A percentile compares a stretch with the other conserved stretches of the same genome.
Evolutionary conservation across 73 alveolate species (phyloP).

Genomic region (Paramecium octaurelia): DNA sequence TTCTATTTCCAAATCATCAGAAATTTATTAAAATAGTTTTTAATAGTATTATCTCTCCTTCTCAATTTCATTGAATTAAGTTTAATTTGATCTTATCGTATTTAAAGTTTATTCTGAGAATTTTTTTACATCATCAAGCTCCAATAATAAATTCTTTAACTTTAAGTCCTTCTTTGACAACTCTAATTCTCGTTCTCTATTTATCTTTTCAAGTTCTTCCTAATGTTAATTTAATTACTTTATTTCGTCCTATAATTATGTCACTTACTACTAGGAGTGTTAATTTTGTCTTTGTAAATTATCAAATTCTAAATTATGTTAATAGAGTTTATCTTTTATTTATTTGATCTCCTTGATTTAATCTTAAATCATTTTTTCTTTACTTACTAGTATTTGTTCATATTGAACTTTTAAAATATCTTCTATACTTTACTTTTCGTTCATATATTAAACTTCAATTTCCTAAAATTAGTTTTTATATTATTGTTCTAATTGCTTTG

Average conservation of each 20-base stretch:
- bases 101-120: conserved; percentile 17
- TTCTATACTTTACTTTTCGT: not conserved
- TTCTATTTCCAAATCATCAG: not conserved
- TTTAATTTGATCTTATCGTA: not conserved
- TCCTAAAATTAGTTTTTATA: not conserved
- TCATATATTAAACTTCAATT: not conserved
- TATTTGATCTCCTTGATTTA: not conserved
- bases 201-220: not conserved
- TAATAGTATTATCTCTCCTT: not conserved
- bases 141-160: not conserved
- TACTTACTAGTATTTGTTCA: not conserved
- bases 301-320: not conserved
- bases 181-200: not conserved
- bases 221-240: not conserved
- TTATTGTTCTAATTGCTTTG: not conserved
- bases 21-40: not conserved
- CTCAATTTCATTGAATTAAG: not conserved
- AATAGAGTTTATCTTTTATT: not conserved
- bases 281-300: not conserved
- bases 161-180: not conserved
- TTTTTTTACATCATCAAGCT: not conserved
- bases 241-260: not conserved
- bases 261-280: not conserved
- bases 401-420: not conserved
- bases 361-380: not conserved